Evolutionary conservation across 1,284 basidiomycete genomes (phyloP).

Genomic region (Heliocybe sulcata): DNA sequence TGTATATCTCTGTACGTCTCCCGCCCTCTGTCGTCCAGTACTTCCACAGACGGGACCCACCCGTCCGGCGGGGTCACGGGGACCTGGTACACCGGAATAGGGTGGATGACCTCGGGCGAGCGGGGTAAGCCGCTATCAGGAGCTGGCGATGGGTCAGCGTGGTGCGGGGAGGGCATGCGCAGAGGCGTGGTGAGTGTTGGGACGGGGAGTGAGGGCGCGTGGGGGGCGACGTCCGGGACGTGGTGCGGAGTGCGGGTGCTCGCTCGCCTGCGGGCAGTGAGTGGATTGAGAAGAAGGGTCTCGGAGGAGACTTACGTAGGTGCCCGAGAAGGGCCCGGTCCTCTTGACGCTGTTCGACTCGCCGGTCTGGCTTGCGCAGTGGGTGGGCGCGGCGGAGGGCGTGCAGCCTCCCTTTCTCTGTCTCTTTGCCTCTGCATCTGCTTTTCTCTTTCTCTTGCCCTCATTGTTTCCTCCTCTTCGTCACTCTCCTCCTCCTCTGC

Average conservation of each 20-base stretch:
- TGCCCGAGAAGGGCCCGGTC: neutral
- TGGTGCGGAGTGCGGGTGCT: neutral
- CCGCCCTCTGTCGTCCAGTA: neutral
- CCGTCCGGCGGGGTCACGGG: neutral
- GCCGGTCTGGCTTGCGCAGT: neutral
- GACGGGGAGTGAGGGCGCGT: constrained; percentile 5
- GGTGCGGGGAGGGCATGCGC: constrained; percentile 7
- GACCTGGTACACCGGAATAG: neutral
- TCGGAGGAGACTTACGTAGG: neutral
- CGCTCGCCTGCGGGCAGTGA: neutral
- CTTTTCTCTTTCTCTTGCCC: too few species aligned
- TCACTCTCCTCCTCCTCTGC: constrained; percentile 29
- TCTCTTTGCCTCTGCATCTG: too few species aligned
- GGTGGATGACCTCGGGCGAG: constrained; percentile 6
- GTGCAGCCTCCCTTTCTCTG: neutral
- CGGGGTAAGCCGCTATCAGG: constrained; percentile 8
- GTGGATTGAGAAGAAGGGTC: neutral
- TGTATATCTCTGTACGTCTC: neutral
- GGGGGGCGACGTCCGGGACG: constrained; percentile 8
- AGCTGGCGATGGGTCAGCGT: constrained; percentile 7
- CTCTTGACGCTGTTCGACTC: neutral
- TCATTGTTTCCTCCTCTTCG: constrained; percentile 25
- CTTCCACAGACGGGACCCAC: neutral
- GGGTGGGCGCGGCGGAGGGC: neutral
- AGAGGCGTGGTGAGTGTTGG: constrained; percentile 10